Base-by-base conservation (phyloP, 768 basidiomycete species). In the Lentinus brumalis region DNA sequence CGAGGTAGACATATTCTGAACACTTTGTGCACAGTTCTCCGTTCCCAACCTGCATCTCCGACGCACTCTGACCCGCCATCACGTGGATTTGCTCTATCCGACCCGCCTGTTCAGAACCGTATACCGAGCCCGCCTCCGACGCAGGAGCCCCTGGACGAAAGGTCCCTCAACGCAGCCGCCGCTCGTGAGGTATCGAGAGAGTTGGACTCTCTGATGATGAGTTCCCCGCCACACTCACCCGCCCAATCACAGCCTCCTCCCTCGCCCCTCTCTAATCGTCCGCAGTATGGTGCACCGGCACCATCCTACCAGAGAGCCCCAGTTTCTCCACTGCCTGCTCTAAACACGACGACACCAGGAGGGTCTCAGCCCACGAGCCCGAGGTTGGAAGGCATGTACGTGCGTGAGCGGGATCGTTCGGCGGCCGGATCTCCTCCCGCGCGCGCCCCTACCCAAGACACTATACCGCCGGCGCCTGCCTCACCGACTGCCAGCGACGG, bases 111-210 rank as follows among this genome's bases (percentile, higher is more conserved):
- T 18, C 62, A 55, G 16, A 65, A 61, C 21, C 54, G 59, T 6
- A 40, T 50, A 44, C 53, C 46, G 26, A 35, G 46, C 11, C 63
- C 67, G 39, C 50, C 56, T 31, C 41, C 54, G 1, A 38, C 53
- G 7, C 35, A 35, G 1, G 52, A 41, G 6, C 11, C 66, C 52
- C 21, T 60, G 45, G 61, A 64, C 18, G 67, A 66, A 18, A 59
- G 44, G 0, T 68, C 80, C 12, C 78, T 83, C 31, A 84, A 87
- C 64, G 84, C 83, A 1, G 89, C 88, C 16, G 88, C 86, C 30
- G 88, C 88, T 5, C 80, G 84, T 16, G 88, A 88, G 69, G 79
- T 92, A 1, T 81, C 81, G 12, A 80, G 83, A 12, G 90, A 89
- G 67, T 66, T 90, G 51, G 86, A 88, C 57, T 77, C 83, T 18